phyloP scores from a whole-genome alignment of 331 rosid species.

The Stylosanthes scabra region DNA sequence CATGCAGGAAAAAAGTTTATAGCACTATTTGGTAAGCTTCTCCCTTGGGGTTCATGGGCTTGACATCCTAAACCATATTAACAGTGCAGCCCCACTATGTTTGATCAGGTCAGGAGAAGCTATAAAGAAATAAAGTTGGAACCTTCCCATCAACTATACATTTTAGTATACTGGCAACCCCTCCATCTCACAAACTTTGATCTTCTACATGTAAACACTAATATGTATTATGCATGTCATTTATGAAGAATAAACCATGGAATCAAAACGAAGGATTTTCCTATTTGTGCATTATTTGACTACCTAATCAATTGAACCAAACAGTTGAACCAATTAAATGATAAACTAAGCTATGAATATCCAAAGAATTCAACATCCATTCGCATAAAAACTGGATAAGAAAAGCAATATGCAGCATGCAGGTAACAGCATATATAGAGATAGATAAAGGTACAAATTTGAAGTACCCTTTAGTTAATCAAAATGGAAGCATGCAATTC shows the following conservation, averaged over 20 bases:
- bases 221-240: too few species aligned
- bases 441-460: neutral
- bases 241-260: too few species aligned
- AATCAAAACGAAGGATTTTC: too few species aligned
- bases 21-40: constrained; percentile 17
- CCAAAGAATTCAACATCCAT: too few species aligned
- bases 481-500: constrained; percentile 24
- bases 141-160: neutral
- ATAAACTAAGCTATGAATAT: too few species aligned
- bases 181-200: neutral
- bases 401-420: constrained; percentile 18
- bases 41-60: constrained; percentile 3
- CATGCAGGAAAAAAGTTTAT: constrained; percentile 6
- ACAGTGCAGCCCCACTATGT: neutral
- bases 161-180: neutral
- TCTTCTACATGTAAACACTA: too few species aligned
- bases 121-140: constrained; percentile 10
- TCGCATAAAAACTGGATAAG: neutral
- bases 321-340: too few species aligned
- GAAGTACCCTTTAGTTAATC: neutral
- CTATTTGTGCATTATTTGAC: too few species aligned
- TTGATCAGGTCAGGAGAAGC: constrained; percentile 9
- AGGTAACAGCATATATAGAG: neutral
- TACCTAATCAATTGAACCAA: too few species aligned
- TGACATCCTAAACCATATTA: constrained; percentile 8